Evolutionary conservation across 176 grass and related monocot genomes (phyloP).

Genomic region (Carex cristatella): DNA sequence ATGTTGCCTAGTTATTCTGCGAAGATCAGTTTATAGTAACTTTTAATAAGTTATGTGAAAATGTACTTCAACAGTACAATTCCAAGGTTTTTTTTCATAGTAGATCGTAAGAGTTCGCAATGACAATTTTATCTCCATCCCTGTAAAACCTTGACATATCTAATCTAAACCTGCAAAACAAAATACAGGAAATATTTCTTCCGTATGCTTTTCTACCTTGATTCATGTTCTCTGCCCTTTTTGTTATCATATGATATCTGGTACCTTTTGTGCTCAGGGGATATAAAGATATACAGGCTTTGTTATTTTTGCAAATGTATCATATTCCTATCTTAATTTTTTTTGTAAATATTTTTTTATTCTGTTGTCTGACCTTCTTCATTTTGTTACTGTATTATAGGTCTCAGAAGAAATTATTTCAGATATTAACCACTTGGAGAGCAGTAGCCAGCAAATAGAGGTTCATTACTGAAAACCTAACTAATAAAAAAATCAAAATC

Average conservation of each 20-base stretch:
- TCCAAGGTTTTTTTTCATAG: neutral
- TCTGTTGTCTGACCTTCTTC: constrained; percentile 23
- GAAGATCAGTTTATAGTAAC: neutral
- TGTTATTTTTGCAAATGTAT: neutral
- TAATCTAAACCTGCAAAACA: neutral
- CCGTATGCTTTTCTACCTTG: neutral
- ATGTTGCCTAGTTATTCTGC: neutral
- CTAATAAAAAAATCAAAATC: neutral
- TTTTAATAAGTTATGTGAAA: neutral
- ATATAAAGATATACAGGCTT: neutral
- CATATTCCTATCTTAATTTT: neutral
- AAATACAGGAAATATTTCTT: neutral
- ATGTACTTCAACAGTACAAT: neutral
- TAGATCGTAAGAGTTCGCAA: neutral
- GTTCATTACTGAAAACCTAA: constrained; percentile 35
- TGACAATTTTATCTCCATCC: neutral
- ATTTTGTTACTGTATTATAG: constrained; percentile 41
- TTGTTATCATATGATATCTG: neutral
- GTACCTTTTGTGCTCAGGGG: neutral
- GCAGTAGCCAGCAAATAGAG: constrained; percentile 42
- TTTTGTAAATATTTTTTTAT: constrained; percentile 1
- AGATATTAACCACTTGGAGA: constrained; percentile 50
- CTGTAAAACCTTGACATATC: neutral
- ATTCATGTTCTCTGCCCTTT: neutral
- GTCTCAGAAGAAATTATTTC: constrained; percentile 86